Conservation (phyloP, 805 yeast genomes). For the Wickerhamomyces alni region DNA sequence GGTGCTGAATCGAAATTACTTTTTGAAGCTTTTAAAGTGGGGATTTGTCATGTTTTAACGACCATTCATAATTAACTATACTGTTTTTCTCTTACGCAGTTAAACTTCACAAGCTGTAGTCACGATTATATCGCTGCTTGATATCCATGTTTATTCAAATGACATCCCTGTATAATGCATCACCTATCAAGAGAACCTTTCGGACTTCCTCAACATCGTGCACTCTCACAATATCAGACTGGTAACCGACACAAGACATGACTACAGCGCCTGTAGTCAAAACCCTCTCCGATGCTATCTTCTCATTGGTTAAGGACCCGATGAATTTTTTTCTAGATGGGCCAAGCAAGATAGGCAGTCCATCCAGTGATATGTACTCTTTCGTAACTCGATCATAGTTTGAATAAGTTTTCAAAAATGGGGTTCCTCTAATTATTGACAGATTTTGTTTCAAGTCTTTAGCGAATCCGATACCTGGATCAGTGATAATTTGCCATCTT, state of each 20-base stretch:
- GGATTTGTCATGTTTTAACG: conserved; percentile 13
- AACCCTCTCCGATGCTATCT: conserved; percentile 53
- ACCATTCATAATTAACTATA: conserved; percentile 4
- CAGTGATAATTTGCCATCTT: conserved; percentile 88
- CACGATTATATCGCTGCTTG: too few species aligned
- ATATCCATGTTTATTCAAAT: not conserved
- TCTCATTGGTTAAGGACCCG: conserved; percentile 62
- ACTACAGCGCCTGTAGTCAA: conserved; percentile 74
- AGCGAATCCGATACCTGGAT: conserved; percentile 98
- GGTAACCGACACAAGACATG: conserved; percentile 65
- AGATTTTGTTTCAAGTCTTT: conserved; percentile 70
- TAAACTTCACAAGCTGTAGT: too few species aligned
- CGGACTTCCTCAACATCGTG: conserved; percentile 68
- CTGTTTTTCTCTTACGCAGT: conserved; percentile 1
- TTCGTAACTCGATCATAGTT: conserved; percentile 23
- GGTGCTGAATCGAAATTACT: not conserved
- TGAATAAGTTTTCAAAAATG: conserved; percentile 43
- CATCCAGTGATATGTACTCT: conserved; percentile 17
- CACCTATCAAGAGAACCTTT: conserved; percentile 57
- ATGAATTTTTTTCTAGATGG: conserved; percentile 86
- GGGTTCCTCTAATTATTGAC: conserved; percentile 48
- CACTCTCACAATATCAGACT: conserved; percentile 78
- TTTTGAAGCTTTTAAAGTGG: conserved; percentile 5
- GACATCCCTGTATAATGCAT: conserved; percentile 54
- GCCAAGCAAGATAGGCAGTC: conserved; percentile 69